Evolutionary conservation across 768 basidiomycete species (phyloP), one percentile per base, ranked within the genome.

Genomic region (Lentinula detonsa): DNA sequence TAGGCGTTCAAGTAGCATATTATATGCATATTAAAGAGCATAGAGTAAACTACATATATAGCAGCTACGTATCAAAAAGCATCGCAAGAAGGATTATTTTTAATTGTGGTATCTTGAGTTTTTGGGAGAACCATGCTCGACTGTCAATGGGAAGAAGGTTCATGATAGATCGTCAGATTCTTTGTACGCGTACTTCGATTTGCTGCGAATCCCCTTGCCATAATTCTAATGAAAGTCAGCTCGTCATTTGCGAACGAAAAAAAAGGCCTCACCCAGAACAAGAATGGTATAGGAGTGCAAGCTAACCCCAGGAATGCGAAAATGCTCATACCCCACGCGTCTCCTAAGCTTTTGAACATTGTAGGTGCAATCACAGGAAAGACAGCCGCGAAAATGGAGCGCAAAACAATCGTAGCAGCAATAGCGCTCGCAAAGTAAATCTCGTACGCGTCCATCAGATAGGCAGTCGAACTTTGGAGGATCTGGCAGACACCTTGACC

Each of bases 381-480:
- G 7, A 81, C 75, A 1, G 83, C 85, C 23, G 84, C 87, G 63
- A 85, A 82, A 18, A 80, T 71, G 0, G 84, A 87, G 62, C 87
- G 84, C 51, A 88, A 70, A 53, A 90, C 83, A 57, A 87, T 82
- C 9, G 85, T 86, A 58, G 87, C 82, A 13, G 87, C 86, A 56
- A 88, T 78, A 16, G 87, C 87, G 65, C 84, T 85, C 2, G 87
- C 86, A 62, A 80, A 83, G 70, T 85, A 86, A 48, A 87, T 74
- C 48, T 77, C 76, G 74, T 90, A 90, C 13, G 83, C 75, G 66
- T 90, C 88, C 81, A 91, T 85, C 60, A 90, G 76, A 73, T 90
- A 90, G 3, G 84, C 82, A 45, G 85, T 81, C n/a, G 87, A 72
- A 49, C 81, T 80, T 64, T 85, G 81, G 73, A 89, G 75, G 61